Conservation (phyloP, 2,329 filamentous ascomycete genomes). For the Rhynchosporium agropyri region DNA sequence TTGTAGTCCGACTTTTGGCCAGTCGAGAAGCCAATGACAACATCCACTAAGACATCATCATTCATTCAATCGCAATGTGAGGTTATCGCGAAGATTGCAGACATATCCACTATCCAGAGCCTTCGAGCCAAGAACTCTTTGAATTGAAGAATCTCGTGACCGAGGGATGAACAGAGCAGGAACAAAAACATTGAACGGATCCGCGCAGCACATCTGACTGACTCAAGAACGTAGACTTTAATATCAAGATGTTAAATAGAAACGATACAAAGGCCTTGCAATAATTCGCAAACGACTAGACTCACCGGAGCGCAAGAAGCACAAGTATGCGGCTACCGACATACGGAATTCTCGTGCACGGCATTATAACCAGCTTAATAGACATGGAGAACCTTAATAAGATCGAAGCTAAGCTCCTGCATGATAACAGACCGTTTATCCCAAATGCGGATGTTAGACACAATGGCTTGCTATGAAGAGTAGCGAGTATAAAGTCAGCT, state of each 20-base stretch:
- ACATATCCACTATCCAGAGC: constrained; percentile 25
- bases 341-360: constrained; percentile 24
- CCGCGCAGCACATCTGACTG: constrained; percentile 21
- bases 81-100: constrained; percentile 32
- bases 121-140: constrained; percentile 28
- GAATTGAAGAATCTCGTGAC: constrained; percentile 27
- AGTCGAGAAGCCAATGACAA: constrained; percentile 24
- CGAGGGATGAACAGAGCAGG: constrained; percentile 29
- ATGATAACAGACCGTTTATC: too few relatives aligned
- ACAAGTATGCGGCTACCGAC: constrained; percentile 21
- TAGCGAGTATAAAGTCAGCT: constrained; percentile 15
- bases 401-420: too few relatives aligned
- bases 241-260: constrained; percentile 21
- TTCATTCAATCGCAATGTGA: constrained; percentile 30
- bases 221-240: constrained; percentile 26
- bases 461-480: constrained; percentile 18
- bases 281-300: constrained; percentile 23
- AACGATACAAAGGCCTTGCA: constrained; percentile 20
- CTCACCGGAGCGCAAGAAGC: constrained; percentile 20
- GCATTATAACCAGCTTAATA: background rate
- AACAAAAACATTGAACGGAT: constrained; percentile 24
- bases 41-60: constrained; percentile 25
- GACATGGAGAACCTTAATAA: too few relatives aligned
- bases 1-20: constrained; percentile 12
- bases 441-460: constrained; percentile 19